Base-by-base conservation (phyloP, 2,329 filamentous ascomycete genomes). In the Ophiostoma himal-ulmi region DNA sequence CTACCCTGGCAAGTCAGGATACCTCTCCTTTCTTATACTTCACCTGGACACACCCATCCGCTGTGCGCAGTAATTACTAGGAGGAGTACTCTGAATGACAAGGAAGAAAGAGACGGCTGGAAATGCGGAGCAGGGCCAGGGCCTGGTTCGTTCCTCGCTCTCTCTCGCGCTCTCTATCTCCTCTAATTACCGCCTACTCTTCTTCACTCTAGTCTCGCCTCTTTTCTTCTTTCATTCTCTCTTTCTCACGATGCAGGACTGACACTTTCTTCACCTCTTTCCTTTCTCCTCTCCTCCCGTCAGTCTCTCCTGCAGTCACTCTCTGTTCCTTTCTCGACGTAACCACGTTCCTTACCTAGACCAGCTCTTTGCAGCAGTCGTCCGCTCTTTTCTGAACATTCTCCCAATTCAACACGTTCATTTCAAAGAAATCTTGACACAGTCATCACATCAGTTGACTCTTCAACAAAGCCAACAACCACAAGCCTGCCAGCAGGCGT, bases 401-500 rank as follows among this genome's bases (percentile, higher is more conserved):
- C 36, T 7, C 57, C n/a, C n/a, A 14, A 17, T 14, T 54, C 52
- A 57, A 10, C n/a, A n/a, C 48, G 5, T 57, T 57, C 22, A 57
- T 57, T 30, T 7, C 17, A 48, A 48, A 20, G 17, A n/a, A 17
- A 48, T 48, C 36, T 37, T 41, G 36, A 34, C 20, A 34, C 14
- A 57, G 65, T 64, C 69, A 70, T 68, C 64, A 69, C 65, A n/a
- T 69, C 71, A 67, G 73, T 73, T 74, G 72, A 68, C 69, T 77
- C 36, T 36, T 22, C 67, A 48, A 30, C 68, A 39, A 34, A 26
- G 41, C 57, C 70, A 11, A 39, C 41, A 52, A 65, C n/a, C 44
- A 39, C 41, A 30, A 79, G 83, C 83, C 83, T 84, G 83, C 83
- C 82, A 83, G 83, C 84, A 79, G 85, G 85, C 83, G 80, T 81